Conservation (phyloP, 2,329 filamentous ascomycete genomes). For the Diaporthe ampelina region DNA sequence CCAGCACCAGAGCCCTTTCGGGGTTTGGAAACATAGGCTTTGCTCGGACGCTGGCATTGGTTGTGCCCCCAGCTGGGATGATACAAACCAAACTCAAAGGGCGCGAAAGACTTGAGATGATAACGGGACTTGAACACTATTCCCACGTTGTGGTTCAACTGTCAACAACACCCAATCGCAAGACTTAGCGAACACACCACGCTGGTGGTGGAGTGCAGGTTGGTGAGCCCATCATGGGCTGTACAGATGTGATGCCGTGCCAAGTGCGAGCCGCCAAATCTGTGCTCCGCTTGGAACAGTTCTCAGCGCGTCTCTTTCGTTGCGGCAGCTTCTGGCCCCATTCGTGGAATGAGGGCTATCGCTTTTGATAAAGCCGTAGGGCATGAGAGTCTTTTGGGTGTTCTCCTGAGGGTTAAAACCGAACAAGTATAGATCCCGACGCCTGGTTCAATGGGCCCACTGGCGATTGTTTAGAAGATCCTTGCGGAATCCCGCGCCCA, state of each 20-base stretch:
- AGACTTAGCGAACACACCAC: slow-evolving; percentile 2
- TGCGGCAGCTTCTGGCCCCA: neutral
- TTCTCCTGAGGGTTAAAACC: neutral
- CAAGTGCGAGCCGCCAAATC: neutral
- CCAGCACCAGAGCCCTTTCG: slow-evolving; percentile 1
- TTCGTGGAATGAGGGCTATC: neutral
- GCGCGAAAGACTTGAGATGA: slow-evolving; percentile 11
- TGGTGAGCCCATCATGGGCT: neutral
- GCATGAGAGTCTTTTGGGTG: neutral
- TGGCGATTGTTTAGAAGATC: neutral
- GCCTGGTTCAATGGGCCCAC: neutral
- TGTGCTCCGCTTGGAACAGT: slow-evolving; percentile 11
- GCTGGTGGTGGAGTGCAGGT: neutral
- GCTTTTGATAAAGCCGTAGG: neutral
- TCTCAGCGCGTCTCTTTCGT: neutral
- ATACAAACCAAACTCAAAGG: slow-evolving; percentile 23
- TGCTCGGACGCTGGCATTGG: slow-evolving; percentile 21
- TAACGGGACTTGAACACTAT: neutral
- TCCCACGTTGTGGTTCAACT: slow-evolving; percentile 5
- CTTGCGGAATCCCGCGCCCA: slow-evolving; percentile 6
- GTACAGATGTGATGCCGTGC: slow-evolving; percentile 20
- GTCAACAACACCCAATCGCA: slow-evolving; percentile 4
- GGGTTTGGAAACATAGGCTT: slow-evolving; percentile 18
- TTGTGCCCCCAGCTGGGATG: slow-evolving; percentile 1
- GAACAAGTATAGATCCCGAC: neutral